These are phyloP conservation scores for Diaporthe humulicola DNA, from an alignment of 2,329 filamentous ascomycete genomes.

Conservation along the genomic window DNA sequence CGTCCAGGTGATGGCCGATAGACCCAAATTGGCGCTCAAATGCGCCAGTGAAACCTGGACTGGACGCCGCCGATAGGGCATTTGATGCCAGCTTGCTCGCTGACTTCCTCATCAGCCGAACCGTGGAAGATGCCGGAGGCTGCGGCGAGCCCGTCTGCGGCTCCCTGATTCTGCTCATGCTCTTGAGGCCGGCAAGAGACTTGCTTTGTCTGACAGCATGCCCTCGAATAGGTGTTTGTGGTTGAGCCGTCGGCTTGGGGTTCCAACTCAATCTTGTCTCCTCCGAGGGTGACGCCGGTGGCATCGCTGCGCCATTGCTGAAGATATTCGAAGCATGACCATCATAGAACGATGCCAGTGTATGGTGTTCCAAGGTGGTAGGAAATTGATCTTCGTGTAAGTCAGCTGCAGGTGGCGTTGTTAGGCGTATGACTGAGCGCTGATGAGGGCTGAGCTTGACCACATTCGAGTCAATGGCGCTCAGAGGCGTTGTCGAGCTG, in stretches of 20 bases:
- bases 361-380: background rate
- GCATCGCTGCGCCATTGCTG: background rate
- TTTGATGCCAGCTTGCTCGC: constrained; percentile 11
- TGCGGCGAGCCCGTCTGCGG: constrained; percentile 35
- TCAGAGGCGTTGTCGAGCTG: constrained; percentile 42
- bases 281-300: constrained; percentile 5
- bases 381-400: constrained; percentile 38
- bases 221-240: constrained; percentile 28
- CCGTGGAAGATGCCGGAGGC: constrained; percentile 25
- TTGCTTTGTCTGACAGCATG: constrained; percentile 10
- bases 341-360: background rate
- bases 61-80: constrained; percentile 28
- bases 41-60: constrained; percentile 30
- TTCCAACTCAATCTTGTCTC: background rate
- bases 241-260: background rate
- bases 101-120: constrained; percentile 37
- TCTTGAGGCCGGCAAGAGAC: constrained; percentile 29
- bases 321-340: background rate
- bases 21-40: constrained; percentile 38
- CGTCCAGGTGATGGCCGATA: background rate
- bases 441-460: constrained; percentile 42
- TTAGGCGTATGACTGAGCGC: constrained; percentile 39
- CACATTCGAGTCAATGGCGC: constrained; percentile 43
- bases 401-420: constrained; percentile 37
- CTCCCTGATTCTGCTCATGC: constrained; percentile 1